phyloP scores from a whole-genome alignment of 192 early-diverging fungal species.

The Phycomyces nitens region DNA sequence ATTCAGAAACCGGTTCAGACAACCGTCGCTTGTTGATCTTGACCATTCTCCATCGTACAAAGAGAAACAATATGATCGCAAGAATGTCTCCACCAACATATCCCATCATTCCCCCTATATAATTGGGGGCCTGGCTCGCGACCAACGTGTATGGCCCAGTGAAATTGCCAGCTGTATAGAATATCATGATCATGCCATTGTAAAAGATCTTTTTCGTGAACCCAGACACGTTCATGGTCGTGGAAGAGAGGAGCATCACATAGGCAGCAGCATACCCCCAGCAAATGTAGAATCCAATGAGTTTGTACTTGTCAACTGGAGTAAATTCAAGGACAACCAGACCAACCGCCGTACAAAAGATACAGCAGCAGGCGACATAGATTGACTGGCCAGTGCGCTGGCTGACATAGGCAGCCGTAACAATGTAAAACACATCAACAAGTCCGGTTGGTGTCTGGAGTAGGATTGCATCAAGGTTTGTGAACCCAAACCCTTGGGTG shows the following conservation, averaged over 20 bases:
- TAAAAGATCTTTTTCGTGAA: conserved; percentile 28
- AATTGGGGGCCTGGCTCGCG: conserved; percentile 9
- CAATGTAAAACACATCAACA: neutral
- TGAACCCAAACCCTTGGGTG: conserved; percentile 1
- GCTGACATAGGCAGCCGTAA: neutral
- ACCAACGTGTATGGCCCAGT: conserved; percentile 16
- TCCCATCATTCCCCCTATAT: conserved; percentile 18
- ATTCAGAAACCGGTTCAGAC: neutral
- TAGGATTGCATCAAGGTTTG: conserved; percentile 11
- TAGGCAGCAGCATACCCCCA: conserved; percentile 13
- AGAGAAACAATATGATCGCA: conserved; percentile 1
- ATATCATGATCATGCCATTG: conserved; percentile 4
- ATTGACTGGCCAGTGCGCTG: neutral
- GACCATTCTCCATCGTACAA: neutral
- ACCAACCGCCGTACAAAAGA: neutral
- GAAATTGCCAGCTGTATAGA: conserved; percentile 18
- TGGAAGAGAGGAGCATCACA: conserved; percentile 5
- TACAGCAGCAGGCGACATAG: neutral
- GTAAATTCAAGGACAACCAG: neutral
- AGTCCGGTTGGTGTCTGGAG: conserved; percentile 4
- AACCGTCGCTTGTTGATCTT: conserved; percentile 9
- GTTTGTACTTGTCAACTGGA: neutral
- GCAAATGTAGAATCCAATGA: conserved; percentile 9
- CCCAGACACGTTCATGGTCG: conserved; percentile 22
- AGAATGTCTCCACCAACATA: conserved; percentile 15